Conservation (phyloP, 768 basidiomycete species). For the Tylopilus plumbeoviolaceoides region DNA sequence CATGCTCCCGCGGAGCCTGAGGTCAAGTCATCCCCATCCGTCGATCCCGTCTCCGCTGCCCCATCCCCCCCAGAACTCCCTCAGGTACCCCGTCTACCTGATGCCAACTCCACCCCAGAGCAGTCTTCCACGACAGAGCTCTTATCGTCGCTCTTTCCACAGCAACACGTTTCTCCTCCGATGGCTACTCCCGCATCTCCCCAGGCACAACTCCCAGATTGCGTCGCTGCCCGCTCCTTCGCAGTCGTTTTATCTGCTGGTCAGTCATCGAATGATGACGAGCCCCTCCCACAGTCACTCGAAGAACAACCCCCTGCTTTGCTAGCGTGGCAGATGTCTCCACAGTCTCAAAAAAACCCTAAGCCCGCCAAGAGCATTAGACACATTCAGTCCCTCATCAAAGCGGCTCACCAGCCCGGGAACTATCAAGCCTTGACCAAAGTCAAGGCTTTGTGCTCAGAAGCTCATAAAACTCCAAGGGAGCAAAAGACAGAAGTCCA, state of each 20-base stretch:
- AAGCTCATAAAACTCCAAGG: constrained; percentile 41
- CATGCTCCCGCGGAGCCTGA: not conserved
- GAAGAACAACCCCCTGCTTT: constrained; percentile 17
- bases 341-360: constrained; percentile 10
- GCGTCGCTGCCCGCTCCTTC: constrained; percentile 33
- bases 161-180: constrained; percentile 17
- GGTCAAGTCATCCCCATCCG: constrained; percentile 3
- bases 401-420: constrained; percentile 40
- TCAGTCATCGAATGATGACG: constrained; percentile 25
- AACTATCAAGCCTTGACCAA: constrained; percentile 38
- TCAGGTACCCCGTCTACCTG: constrained; percentile 5
- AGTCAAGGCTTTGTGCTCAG: constrained; percentile 43
- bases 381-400: constrained; percentile 41
- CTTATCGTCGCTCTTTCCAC: constrained; percentile 17
- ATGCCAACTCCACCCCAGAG: constrained; percentile 5
- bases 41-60: not conserved
- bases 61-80: constrained; percentile 6
- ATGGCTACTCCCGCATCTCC: constrained; percentile 32
- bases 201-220: constrained; percentile 32
- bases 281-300: constrained; percentile 19
- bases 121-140: constrained; percentile 13
- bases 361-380: constrained; percentile 36
- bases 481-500: constrained; percentile 45
- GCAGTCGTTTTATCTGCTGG: constrained; percentile 31
- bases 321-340: constrained; percentile 24